Conservation (phyloP, 257 asterid genomes). For the Fraxinus anomala region DNA sequence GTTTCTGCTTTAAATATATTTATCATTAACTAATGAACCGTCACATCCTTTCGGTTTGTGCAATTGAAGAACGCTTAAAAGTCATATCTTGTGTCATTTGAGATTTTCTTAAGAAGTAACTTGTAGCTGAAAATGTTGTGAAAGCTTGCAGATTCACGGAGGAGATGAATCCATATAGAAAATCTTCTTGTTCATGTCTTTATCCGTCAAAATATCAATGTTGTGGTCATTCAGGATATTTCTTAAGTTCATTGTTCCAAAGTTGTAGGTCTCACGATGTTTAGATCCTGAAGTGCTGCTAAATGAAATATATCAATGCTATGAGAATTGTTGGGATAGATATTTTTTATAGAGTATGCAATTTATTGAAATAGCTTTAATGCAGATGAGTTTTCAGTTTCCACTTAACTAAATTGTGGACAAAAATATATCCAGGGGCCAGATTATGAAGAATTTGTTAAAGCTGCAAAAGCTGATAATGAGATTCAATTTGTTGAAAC, state of each 20-base stretch:
- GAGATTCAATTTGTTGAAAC: conserved; percentile 90
- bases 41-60: neutral
- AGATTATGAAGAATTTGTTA: conserved; percentile 63
- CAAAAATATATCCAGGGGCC: conserved; percentile 56
- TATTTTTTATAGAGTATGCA: neutral
- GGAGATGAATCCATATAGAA: neutral
- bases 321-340: neutral
- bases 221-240: neutral
- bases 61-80: neutral
- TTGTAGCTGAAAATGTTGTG: neutral
- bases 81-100: neutral
- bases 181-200: neutral
- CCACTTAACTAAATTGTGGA: conserved; percentile 18
- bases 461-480: conserved; percentile 78
- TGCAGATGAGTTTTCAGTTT: neutral
- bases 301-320: neutral
- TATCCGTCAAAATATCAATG: no score
- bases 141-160: neutral
- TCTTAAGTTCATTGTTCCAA: neutral
- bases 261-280: neutral
- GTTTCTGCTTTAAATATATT: neutral
- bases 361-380: conserved; percentile 18
- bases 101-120: neutral
- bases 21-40: neutral
- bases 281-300: neutral